Percentiles rank a stretch among this genome's conserved stretches.
Conservation (phyloP, 1,284 basidiomycete genomes). For the Ustilago xerochloae region DNA sequence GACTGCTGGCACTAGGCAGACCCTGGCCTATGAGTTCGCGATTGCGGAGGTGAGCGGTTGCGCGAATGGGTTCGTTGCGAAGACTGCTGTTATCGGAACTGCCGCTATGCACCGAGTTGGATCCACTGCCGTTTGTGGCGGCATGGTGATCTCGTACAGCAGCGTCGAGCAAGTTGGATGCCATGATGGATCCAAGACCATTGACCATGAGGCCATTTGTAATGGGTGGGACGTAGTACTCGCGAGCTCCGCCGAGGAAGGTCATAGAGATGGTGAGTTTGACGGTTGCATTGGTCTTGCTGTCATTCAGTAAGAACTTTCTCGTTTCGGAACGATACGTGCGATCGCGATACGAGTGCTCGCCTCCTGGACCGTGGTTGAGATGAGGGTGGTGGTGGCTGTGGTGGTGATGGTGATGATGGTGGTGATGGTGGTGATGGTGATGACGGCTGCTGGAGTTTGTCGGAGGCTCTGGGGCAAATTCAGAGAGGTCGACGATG, state of each 20-base stretch:
- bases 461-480: constrained; percentile 74
- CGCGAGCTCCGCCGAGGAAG: constrained; percentile 74
- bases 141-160: neutral
- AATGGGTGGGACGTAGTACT: constrained; percentile 72
- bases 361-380: constrained; percentile 24
- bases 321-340: constrained; percentile 72
- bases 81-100: constrained; percentile 36
- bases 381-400: constrained; percentile 42
- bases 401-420: constrained; percentile 47
- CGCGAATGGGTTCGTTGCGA: constrained; percentile 26
- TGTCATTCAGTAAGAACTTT: constrained; percentile 78
- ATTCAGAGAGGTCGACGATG: constrained; percentile 80
- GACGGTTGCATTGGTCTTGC: constrained; percentile 81
- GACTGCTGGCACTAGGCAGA: constrained; percentile 36
- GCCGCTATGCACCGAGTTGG: constrained; percentile 10
- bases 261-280: constrained; percentile 76
- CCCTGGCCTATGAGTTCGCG: constrained; percentile 18
- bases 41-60: constrained; percentile 17
- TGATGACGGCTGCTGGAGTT: constrained; percentile 21
- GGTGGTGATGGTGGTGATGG: constrained; percentile 48
- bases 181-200: constrained; percentile 27
- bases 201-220: constrained; percentile 55
- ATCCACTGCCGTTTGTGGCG: neutral
- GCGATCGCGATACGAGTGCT: constrained; percentile 31
- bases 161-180: constrained; percentile 15